Evolutionary conservation across 2,329 filamentous ascomycete genomes (phyloP).

Genomic region (Ampelomyces quisqualis): DNA sequence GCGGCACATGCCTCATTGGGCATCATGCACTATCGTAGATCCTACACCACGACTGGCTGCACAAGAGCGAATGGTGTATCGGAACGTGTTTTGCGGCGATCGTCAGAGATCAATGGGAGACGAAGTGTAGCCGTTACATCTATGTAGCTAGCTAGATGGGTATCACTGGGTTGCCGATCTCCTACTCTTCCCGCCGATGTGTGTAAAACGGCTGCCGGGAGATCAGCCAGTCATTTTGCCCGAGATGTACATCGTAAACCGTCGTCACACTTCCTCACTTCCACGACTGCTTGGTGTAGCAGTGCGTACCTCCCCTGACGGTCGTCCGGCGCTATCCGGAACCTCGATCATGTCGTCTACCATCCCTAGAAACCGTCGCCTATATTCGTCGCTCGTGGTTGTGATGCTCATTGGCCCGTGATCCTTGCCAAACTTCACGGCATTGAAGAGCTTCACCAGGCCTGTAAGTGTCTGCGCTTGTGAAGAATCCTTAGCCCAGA

Average conservation of each 20-base stretch:
- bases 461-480: constrained; percentile 67
- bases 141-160: background rate
- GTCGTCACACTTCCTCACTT: constrained; percentile 3
- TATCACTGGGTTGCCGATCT: background rate
- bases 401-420: constrained; percentile 76
- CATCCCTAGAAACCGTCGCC: constrained; percentile 58
- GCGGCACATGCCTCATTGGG: too few species aligned
- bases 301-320: constrained; percentile 32
- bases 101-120: background rate
- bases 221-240: too few species aligned
- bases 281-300: constrained; percentile 10
- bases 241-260: too few species aligned
- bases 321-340: constrained; percentile 34
- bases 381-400: constrained; percentile 67
- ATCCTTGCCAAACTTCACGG: constrained; percentile 52
- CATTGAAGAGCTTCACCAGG: constrained; percentile 64
- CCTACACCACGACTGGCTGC: too few species aligned
- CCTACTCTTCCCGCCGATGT: background rate
- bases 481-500: constrained; percentile 73
- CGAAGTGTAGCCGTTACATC: background rate
- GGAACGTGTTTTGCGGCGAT: background rate
- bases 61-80: too few species aligned
- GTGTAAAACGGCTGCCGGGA: too few species aligned
- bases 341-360: constrained; percentile 45
- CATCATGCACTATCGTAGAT: too few species aligned